Evolutionary conservation across 768 basidiomycete species (phyloP).

Genomic region (Hydnomerulius pinastri): DNA sequence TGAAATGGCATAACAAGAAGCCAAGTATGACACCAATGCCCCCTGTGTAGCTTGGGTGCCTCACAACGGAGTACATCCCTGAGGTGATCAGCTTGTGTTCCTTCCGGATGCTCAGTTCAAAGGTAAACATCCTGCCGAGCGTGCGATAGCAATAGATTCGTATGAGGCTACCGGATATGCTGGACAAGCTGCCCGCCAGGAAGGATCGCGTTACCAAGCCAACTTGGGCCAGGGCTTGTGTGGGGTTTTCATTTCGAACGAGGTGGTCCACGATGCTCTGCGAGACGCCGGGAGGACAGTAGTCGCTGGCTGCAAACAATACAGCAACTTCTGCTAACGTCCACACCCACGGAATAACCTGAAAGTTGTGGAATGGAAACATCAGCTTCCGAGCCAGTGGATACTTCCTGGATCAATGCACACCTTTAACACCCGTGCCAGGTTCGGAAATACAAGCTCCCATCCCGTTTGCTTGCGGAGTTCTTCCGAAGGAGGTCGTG

Average conservation of each 20-base stretch:
- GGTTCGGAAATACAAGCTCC: not conserved
- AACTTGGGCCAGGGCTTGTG: conserved; percentile 9
- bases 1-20: conserved; percentile 2
- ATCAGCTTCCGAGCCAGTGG: not conserved
- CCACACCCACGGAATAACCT: conserved; percentile 6
- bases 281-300: conserved; percentile 7
- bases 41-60: conserved; percentile 34
- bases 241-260: not conserved
- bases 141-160: conserved; percentile 17
- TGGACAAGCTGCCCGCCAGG: conserved; percentile 8
- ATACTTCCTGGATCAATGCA: not conserved
- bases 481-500: conserved; percentile 9
- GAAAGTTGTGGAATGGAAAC: not conserved
- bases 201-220: conserved; percentile 12
- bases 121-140: conserved; percentile 28
- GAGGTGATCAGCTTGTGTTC: conserved; percentile 26
- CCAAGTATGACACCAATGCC: not conserved
- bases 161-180: conserved; percentile 10
- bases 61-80: conserved; percentile 28
- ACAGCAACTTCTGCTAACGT: conserved; percentile 9
- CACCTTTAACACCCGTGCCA: not conserved
- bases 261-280: not conserved
- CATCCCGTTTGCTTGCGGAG: conserved; percentile 10
- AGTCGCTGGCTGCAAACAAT: not conserved
- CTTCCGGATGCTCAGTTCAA: conserved; percentile 24